Conservation (phyloP, 441 rosid genomes). For the Theobroma grandiflorum region DNA sequence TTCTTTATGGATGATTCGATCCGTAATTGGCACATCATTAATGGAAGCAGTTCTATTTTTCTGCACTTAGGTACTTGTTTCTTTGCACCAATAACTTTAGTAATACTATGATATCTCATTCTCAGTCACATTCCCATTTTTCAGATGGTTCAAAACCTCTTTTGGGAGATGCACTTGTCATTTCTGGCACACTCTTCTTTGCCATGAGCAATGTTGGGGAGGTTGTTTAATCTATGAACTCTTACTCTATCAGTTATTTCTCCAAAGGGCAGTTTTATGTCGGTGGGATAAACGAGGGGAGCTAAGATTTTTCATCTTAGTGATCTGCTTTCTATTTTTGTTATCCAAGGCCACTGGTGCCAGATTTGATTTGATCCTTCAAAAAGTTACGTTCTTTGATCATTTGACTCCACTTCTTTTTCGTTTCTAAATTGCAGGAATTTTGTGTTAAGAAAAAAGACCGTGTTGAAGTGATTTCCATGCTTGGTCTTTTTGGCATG, state of each 20-base stretch:
- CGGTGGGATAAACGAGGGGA: background rate
- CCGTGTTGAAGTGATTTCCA: slow-evolving; percentile 57
- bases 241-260: background rate
- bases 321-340: background rate
- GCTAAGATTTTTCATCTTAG: background rate
- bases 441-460: slow-evolving; percentile 64
- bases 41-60: background rate
- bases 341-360: background rate
- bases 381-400: background rate
- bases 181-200: slow-evolving; percentile 58
- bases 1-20: background rate
- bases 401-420: slow-evolving; percentile 14
- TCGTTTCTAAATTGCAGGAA: slow-evolving; percentile 48
- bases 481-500: slow-evolving; percentile 61
- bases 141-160: slow-evolving; percentile 72
- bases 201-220: slow-evolving; percentile 72
- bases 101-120: background rate
- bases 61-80: background rate
- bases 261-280: background rate
- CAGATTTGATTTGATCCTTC: background rate
- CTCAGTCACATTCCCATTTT: background rate
- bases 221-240: slow-evolving; percentile 45
- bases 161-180: slow-evolving; percentile 61
- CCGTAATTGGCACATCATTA: background rate
- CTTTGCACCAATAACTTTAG: background rate